Base-by-base conservation (phyloP, 306 rosid species). In the Cotoneaster glaucophyllus region DNA sequence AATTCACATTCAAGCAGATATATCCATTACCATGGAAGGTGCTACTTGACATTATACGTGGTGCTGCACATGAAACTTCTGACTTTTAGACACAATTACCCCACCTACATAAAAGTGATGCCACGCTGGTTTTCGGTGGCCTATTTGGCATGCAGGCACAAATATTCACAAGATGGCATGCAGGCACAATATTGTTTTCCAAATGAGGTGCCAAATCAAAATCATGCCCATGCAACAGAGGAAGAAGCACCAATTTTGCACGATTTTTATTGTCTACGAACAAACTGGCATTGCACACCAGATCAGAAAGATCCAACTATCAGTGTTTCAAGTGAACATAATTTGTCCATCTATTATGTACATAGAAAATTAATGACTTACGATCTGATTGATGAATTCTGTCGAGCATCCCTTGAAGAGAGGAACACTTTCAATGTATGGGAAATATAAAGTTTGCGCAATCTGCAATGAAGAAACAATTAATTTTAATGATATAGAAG, bases 371-470 rank as follows among this genome's bases (percentile, higher is more conserved):
- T 22, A 62, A 31, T 65, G 68, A 77, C 97, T 86, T 82, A 95
- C 97, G 22, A 95, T 92, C 83, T 92, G 99, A 81, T 90, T 90
- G 91, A 95, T 85, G 86, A 95, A 95, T 83, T 95, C 99, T 29
- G 86, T 62, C 44, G 96, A 87, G 83, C 99, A 95, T 56, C 86
- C 95, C 76, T 70, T 86, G 78, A 95, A 92, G 34, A 95, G 89
- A 71, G 88, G 26, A 74, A 92, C 97, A 10, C 87, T 82, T 79
- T 83, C 82, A 54, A 95, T 63, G 70, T 64, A 82, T 17, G 93
- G 84, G 84, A 85, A 78, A 82, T 95, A 95, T 75, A 95, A 82
- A 21, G 86, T 83, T 86, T 92, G 93, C 8, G 96, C 87, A 74
- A 95, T 92, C 99, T 95, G 91, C 85, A 84, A 64, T 45, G 67